A percentile compares a stretch with the other conserved stretches of the same genome.
These are phyloP conservation scores for Pseudotsuga menziesii DNA, from an alignment of 75 land plant genomes.

Conservation along the genomic window DNA sequence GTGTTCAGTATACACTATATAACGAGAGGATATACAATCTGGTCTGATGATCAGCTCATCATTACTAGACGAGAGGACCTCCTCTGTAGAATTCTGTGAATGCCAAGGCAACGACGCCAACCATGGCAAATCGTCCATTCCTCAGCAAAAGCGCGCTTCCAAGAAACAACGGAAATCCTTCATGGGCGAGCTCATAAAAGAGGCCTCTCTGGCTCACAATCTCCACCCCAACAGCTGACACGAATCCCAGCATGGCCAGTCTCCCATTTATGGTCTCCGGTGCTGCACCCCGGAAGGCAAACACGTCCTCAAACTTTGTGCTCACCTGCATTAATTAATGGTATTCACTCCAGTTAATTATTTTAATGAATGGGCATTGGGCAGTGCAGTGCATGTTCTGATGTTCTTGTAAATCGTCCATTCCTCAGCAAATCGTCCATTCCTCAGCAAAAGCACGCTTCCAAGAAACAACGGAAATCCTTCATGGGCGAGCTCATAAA, in stretches of 20 bases:
- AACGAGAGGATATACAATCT: too few species aligned
- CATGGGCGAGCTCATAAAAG: constrained; percentile 33
- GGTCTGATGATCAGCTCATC: too few species aligned
- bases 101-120: too few species aligned
- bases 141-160: neutral
- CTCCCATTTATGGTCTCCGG: constrained; percentile 90
- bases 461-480: constrained; percentile 56
- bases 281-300: constrained; percentile 75
- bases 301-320: constrained; percentile 54
- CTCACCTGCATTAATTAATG: constrained; percentile 39
- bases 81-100: too few species aligned
- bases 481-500: constrained; percentile 36
- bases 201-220: constrained; percentile 45
- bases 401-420: too few species aligned
- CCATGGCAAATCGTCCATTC: too few species aligned
- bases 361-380: too few species aligned
- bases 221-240: constrained; percentile 61
- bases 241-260: constrained; percentile 82
- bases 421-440: too few species aligned
- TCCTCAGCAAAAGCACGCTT: neutral
- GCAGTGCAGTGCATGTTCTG: neutral
- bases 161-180: constrained; percentile 56
- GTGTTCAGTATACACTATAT: too few species aligned
- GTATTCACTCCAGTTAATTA: too few species aligned
- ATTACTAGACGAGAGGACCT: too few species aligned